Percentiles rank a stretch among this genome's conserved stretches.
These are phyloP conservation scores for Solanum chiquidenum DNA, from an alignment of 257 asterid species.

Conservation along the genomic window DNA sequence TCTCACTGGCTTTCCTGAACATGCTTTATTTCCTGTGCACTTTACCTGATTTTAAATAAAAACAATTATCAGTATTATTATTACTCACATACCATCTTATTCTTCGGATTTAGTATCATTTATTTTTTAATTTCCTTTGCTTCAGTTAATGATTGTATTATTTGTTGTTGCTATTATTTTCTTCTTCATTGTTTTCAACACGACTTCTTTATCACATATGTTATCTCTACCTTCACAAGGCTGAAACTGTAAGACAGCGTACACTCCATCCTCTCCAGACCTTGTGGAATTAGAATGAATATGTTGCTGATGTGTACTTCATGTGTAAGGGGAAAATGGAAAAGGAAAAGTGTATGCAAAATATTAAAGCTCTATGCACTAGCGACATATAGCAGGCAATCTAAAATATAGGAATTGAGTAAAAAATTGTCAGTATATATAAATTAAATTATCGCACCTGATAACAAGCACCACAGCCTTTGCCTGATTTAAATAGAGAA, in stretches of 20 bases:
- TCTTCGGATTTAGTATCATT: too few species aligned
- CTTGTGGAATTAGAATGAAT: too few species aligned
- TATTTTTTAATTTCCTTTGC: too few species aligned
- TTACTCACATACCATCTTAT: background rate
- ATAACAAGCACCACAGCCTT: constrained; percentile 74
- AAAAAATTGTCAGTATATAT: too few species aligned
- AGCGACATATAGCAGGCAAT: too few species aligned
- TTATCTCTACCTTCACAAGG: background rate
- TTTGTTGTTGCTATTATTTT: too few species aligned
- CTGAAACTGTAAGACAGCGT: too few species aligned
- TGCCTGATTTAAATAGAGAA: constrained; percentile 47
- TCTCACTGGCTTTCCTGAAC: constrained; percentile 80
- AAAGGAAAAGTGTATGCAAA: background rate
- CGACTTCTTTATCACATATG: background rate
- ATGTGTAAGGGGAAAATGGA: background rate
- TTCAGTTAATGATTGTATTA: background rate
- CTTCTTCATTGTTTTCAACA: background rate
- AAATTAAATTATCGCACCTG: constrained; percentile 26
- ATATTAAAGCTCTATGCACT: background rate
- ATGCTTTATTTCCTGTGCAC: constrained; percentile 35
- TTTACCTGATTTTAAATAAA: constrained; percentile 33
- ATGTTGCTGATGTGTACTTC: too few species aligned
- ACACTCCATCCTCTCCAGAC: background rate
- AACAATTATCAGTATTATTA: background rate
- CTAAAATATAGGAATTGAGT: background rate